phyloP scores from a whole-genome alignment of 2,329 filamentous ascomycete species.

The Septoria petroselini region DNA sequence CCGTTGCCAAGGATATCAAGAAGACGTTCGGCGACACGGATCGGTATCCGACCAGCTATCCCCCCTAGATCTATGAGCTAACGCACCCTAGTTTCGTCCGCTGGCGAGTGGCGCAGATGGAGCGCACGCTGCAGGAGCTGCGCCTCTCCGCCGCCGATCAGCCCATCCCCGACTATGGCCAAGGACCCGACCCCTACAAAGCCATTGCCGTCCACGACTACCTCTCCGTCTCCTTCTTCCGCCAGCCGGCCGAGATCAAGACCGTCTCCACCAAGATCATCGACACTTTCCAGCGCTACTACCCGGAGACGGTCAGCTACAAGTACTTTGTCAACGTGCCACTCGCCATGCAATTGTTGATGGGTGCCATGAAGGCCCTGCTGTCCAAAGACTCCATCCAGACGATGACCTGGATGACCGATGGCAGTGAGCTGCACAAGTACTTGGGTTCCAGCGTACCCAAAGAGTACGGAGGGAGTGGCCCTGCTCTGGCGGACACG shows the following conservation, averaged over 20 bases:
- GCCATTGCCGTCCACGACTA: constrained; percentile 95
- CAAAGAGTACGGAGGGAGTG: constrained; percentile 74
- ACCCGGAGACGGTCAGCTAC: constrained; percentile 82
- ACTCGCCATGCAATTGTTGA: constrained; percentile 77
- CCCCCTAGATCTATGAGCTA: not conserved
- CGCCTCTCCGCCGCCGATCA: constrained; percentile 65
- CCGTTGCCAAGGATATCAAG: constrained; percentile 73
- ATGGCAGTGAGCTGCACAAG: constrained; percentile 64
- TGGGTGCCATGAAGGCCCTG: constrained; percentile 47
- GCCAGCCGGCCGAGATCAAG: constrained; percentile 73
- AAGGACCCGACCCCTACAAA: constrained; percentile 74
- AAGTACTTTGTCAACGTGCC: constrained; percentile 98
- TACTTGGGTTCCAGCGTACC: constrained; percentile 68
- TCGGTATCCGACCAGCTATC: constrained; percentile 56
- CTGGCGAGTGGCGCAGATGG: constrained; percentile 90
- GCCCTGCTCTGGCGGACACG: constrained; percentile 48
- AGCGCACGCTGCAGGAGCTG: constrained; percentile 73
- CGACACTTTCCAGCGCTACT: constrained; percentile 73
- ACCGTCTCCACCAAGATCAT: constrained; percentile 77
- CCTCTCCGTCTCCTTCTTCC: constrained; percentile 79
- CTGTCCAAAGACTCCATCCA: constrained; percentile 49
- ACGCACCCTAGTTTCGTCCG: constrained; percentile 66
- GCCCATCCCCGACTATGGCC: constrained; percentile 66
- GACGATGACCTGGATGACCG: constrained; percentile 51
- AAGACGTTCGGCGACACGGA: constrained; percentile 77